Conservation (phyloP, 768 basidiomycete genomes). For the Amanita thiersii region DNA sequence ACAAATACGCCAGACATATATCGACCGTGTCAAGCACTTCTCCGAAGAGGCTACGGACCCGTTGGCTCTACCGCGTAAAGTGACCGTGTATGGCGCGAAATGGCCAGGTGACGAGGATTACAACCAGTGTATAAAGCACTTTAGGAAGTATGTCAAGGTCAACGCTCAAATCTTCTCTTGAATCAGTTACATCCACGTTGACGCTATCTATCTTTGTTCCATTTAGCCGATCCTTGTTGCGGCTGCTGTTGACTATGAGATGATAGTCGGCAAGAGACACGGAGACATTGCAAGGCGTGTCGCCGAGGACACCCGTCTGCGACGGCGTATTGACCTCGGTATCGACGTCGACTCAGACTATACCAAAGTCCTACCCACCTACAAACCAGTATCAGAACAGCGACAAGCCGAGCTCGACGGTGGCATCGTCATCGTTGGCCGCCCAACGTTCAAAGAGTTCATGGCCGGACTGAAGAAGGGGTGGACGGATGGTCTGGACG, state of each 20-base stretch:
- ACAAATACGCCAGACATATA: constrained; percentile 66
- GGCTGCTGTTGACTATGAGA: constrained; percentile 88
- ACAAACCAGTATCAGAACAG: constrained; percentile 42
- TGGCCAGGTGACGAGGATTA: constrained; percentile 96
- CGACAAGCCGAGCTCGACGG: constrained; percentile 64
- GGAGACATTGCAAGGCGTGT: constrained; percentile 80
- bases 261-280: constrained; percentile 71
- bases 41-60: constrained; percentile 59
- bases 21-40: constrained; percentile 73
- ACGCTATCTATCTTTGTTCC: constrained; percentile 10
- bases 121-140: constrained; percentile 77
- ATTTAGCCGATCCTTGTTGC: constrained; percentile 86
- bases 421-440: constrained; percentile 79
- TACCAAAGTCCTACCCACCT: constrained; percentile 41
- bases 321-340: constrained; percentile 61
- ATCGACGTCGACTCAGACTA: constrained; percentile 42
- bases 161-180: constrained; percentile 17
- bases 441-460: constrained; percentile 92
- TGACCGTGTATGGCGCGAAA: constrained; percentile 80
- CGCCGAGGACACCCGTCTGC: constrained; percentile 61
- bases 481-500: constrained; percentile 68
- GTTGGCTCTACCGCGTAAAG: constrained; percentile 63
- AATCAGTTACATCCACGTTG: constrained; percentile 6
- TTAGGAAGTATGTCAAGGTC: constrained; percentile 97
- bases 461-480: constrained; percentile 80